phyloP scores from a whole-genome alignment of 352 stramenopile species.

The Phytophthora megakarya region DNA sequence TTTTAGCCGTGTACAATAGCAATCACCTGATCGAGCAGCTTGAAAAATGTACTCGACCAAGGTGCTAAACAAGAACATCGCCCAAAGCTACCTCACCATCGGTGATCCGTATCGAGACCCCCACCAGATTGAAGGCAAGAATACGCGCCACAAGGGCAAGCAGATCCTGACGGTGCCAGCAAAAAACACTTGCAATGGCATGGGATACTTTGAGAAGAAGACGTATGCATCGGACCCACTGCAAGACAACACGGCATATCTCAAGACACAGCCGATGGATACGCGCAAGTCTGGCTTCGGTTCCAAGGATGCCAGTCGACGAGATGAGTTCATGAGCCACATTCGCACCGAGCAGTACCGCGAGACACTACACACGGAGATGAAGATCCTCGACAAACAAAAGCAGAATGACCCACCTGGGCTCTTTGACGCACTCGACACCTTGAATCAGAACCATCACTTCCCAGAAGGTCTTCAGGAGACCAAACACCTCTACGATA shows the following conservation, averaged over 20 bases:
- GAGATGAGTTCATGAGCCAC: conserved; percentile 92
- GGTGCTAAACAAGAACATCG: conserved; percentile 85
- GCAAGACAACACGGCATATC: conserved; percentile 87
- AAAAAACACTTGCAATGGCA: conserved; percentile 82
- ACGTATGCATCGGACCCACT: conserved; percentile 87
- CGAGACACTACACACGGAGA: conserved; percentile 83
- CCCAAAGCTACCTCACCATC: conserved; percentile 79
- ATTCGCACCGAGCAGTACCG: conserved; percentile 91
- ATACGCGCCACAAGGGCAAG: conserved; percentile 75
- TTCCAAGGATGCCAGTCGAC: conserved; percentile 88
- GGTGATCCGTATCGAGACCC: conserved; percentile 77
- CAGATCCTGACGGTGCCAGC: conserved; percentile 70
- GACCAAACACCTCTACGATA: conserved; percentile 83
- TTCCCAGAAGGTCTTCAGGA: conserved; percentile 78
- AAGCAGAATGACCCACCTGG: conserved; percentile 49
- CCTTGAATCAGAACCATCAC: conserved; percentile 47
- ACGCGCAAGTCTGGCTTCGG: conserved; percentile 91
- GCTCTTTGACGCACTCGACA: conserved; percentile 48
- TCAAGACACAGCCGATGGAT: conserved; percentile 87
- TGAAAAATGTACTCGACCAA: conserved; percentile 76
- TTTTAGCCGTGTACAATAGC: conserved; percentile 9
- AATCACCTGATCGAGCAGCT: neutral
- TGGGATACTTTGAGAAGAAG: conserved; percentile 87
- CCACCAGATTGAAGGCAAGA: conserved; percentile 75
- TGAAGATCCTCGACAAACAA: conserved; percentile 80